Base-by-base conservation (phyloP, 2,329 filamentous ascomycete species). In the Acephala macrosclerotiorum region DNA sequence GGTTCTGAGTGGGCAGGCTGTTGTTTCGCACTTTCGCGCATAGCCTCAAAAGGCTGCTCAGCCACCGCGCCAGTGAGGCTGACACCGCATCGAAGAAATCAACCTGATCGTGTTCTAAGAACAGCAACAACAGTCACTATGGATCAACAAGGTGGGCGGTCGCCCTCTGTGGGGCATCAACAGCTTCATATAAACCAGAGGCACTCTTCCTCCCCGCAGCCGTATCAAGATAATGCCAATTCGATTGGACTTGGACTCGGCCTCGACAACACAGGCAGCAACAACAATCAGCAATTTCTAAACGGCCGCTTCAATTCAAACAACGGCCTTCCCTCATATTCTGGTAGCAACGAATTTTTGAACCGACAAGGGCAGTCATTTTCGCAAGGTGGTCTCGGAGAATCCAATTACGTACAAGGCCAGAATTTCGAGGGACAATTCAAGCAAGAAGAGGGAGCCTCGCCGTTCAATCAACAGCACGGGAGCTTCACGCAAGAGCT, bases 111-210 rank as follows among this genome's bases (percentile, higher is more conserved):
- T 68, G 66, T 76, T 76, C 74, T 75, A 75, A 74, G 70, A 75
- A 74, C 67, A 79, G 76, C 75, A 79, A 73, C 74, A 66, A 68
- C 49, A 56, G 40, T 66, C 64, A 61, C 64, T 66, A 86, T 87
- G 84, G 84, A 87, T 80, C 81, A 83, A 77, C 83, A 84, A 75
- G 82, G 85, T 77, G 87, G 87, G 76, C 87, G 87, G 75, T 90
- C 88, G 72, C 86, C 84, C 71, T 89, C 89, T 74, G 82, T 82
- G 75, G 83, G 83, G 70, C 83, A 85, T 75, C 84, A 84, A 72
- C 77, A 73, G 76, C 77, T 82, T 81, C 84, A 88, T 89, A 90
- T 91, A 89, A 91, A 85, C 78, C 87, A 88, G 77, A 85, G 81
- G 71, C 88, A 87, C 78, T 90, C 89, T 73, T 86, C 88, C 73